Evolutionary conservation across 1,139 yeast genomes (phyloP), one percentile per base, ranked within the genome.

Genomic region (Zygoascus sp.): DNA sequence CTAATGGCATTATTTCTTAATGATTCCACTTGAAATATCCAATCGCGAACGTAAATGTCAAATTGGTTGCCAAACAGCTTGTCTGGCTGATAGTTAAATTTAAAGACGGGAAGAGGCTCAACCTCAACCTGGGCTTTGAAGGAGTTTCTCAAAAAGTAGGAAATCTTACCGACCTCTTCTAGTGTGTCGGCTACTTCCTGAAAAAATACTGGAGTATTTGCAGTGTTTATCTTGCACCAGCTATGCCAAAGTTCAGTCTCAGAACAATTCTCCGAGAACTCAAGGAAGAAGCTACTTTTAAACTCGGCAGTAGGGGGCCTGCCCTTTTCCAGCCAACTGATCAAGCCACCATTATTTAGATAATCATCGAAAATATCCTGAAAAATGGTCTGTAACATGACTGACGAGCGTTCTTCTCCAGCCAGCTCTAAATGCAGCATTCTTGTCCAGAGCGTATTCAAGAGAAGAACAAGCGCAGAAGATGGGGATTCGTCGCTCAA

Each of bases 321-420:
- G 10, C 48, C 48, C 1, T 17, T 9, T 13, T 20, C 22, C 2
- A 37, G 37, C 48, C 48, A 45, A 11, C 10, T 16, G 28, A 20
- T 13, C 9, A 37, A 19, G 10, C 45, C 40, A 4, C 32, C 34
- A n/a, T 17, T 40, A 11, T 17, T 15, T 20, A 54, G 23, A 43
- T 50, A 54, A 43, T 54, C 55, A 5, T 45, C 16, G 25, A 54
- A 40, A 6, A 53, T 48, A 13, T 28, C 23, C 10, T 37, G 17
- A 40, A 53, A 53, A 15, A 53, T 22, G 10, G 38, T 28, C 9
- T 22, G 22, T 22, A 51, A 43, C 20, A n/a, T 17, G 15, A 16
- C 28, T 20, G 19, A 35, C 11, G 44, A 32, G 21, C 22, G 21
- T n/a, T 7, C 17, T 37, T 46, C 50, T 23, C 39, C 47, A 21